Evolutionary conservation across 345 rosid species (phyloP).

Genomic region (Pistacia vera): DNA sequence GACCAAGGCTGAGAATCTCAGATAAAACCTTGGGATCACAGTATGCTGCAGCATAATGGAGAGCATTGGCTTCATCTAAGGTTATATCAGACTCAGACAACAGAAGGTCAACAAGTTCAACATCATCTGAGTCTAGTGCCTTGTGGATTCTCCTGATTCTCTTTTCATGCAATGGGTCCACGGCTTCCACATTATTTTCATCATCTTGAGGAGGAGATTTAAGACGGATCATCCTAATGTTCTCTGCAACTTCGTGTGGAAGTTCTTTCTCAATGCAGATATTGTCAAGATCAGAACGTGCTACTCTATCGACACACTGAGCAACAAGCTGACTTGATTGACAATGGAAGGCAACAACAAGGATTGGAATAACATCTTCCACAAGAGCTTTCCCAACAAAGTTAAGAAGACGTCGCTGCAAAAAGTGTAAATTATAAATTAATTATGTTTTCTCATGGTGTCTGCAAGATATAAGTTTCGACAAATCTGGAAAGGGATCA

Average conservation of each 20-base stretch:
- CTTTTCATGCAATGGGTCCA: constrained; percentile 54
- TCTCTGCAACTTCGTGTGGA: constrained; percentile 64
- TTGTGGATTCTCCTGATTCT: constrained; percentile 75
- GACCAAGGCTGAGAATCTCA: constrained; percentile 66
- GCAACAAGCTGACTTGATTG: constrained; percentile 63
- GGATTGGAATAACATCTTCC: constrained; percentile 82
- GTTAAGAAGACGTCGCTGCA: constrained; percentile 76
- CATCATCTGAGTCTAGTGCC: constrained; percentile 95
- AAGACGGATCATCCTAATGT: constrained; percentile 51
- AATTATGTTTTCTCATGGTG: constrained; percentile 6
- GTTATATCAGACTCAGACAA: constrained; percentile 75
- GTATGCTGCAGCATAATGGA: constrained; percentile 89
- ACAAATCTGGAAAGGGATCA: not conserved
- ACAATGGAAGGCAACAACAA: constrained; percentile 83
- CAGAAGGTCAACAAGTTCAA: constrained; percentile 88
- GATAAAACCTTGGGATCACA: constrained; percentile 91
- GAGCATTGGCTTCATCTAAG: constrained; percentile 78
- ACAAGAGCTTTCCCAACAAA: constrained; percentile 76
- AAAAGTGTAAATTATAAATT: constrained; percentile 18
- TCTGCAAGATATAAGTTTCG: not conserved
- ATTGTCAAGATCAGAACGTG: constrained; percentile 76
- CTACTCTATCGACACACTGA: constrained; percentile 80
- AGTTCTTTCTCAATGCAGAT: constrained; percentile 79
- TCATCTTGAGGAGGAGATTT: constrained; percentile 44
- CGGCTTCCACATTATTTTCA: constrained; percentile 29